Evolutionary conservation across 495 filamentous ascomycete genomes (phyloP), one percentile per base, ranked within the genome.

Genomic region (Trichoderma virens): DNA sequence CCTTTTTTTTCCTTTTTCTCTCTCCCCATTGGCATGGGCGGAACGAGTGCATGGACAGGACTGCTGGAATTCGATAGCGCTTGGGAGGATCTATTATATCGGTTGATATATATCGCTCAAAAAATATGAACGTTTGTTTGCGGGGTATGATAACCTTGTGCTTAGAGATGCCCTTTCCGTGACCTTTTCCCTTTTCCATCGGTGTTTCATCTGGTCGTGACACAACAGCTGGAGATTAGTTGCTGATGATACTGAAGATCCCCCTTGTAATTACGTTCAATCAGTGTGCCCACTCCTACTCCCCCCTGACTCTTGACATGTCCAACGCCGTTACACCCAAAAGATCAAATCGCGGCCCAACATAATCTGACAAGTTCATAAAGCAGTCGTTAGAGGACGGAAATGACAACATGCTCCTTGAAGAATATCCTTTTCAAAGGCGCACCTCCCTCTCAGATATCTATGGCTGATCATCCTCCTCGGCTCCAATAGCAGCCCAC

Each of bases 401-500:
- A 18, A 13, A 35, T 6, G 6, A 6, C 16, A 20, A 23, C n/a
- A 0, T 23, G n/a, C 43, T 20, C 43, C 18, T 20, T 47, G 18
- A 45, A 20, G 8, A 20, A 5, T 25, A 9, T 25, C 43, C 43
- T 7, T 35, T 3, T 35, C 34, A 7, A 0, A 0, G 13, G 6
- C 13, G 34, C 0, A 3, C 34, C 34, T 47, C 11, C 11, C n/a
- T 18, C 38, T 41, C 18, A 1, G 5, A 39, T 41, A 9, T 7
- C 14, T 56, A 56, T 16, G 51, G 23, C 25, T 56, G 51, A 16
- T 34, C 61, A 41, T 83, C 80, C 30, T 82, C 82, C 60, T 80
- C 79, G 28, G 66, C 70, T 65, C 74, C 72, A 63, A 82, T 39
- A 30, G 83, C 83, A 11, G 77, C 75, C 66, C 75, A 82, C 67